Conservation (phyloP, 1,139 yeast species). For the Kazachstania sp. region DNA sequence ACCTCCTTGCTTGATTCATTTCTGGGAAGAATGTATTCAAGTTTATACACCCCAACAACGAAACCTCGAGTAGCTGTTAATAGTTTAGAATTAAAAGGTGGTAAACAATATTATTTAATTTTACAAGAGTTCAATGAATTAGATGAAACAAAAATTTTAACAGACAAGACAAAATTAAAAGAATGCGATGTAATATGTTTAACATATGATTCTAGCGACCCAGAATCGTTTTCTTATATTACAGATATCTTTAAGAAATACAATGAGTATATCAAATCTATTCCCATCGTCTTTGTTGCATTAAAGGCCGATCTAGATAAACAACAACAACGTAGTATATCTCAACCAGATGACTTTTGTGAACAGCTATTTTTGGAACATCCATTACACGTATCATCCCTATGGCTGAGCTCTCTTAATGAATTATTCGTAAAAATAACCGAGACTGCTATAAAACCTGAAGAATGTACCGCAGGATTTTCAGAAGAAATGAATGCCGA, state of each 20-base stretch:
- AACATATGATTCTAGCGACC: constrained; percentile 89
- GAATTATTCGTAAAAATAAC: constrained; percentile 83
- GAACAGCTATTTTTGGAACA: constrained; percentile 47
- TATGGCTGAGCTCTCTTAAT: constrained; percentile 82
- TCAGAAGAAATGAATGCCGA: constrained; percentile 52
- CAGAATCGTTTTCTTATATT: constrained; percentile 81
- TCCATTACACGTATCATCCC: constrained; percentile 78
- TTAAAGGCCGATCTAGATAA: constrained; percentile 90
- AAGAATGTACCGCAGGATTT: constrained; percentile 69
- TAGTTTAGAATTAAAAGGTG: constrained; percentile 90
- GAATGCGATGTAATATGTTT: constrained; percentile 88
- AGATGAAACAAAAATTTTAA: constrained; percentile 66
- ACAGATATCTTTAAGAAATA: constrained; percentile 57
- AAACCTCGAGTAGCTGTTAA: constrained; percentile 77
- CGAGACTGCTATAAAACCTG: constrained; percentile 79
- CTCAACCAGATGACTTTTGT: constrained; percentile 84
- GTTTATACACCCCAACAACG: constrained; percentile 71
- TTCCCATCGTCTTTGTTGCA: constrained; percentile 86
- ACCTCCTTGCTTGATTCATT: constrained; percentile 76
- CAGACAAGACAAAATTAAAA: constrained; percentile 59
- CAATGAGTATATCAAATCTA: constrained; percentile 45
- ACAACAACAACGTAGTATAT: constrained; percentile 80
- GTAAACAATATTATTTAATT: constrained; percentile 87
- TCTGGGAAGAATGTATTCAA: constrained; percentile 64
- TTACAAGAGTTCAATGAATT: constrained; percentile 84